A percentile compares a stretch with the other conserved stretches of the same genome.
Conservation (phyloP, 2,329 filamentous ascomycete genomes). For the Microdochium trichocladiopsis region DNA sequence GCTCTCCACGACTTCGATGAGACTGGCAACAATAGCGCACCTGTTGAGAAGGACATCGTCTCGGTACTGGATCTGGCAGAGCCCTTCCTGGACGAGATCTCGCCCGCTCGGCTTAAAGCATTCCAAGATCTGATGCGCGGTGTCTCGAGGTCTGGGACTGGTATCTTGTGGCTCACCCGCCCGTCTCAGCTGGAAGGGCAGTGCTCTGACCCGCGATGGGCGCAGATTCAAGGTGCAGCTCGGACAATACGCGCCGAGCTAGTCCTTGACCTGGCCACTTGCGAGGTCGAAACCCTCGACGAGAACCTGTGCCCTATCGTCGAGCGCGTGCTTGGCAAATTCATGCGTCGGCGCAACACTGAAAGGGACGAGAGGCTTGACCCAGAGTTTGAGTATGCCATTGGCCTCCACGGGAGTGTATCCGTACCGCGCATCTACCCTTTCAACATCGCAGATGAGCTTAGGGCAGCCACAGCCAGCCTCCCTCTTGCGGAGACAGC, state of each 20-base stretch:
- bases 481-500: not conserved
- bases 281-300: conserved; percentile 5
- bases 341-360: conserved; percentile 1
- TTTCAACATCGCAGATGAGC: conserved; percentile 1
- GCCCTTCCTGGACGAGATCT: conserved; percentile 5
- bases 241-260: conserved; percentile 6
- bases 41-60: conserved; percentile 1
- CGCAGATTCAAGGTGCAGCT: conserved; percentile 5
- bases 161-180: conserved; percentile 6
- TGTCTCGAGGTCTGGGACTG: not conserved
- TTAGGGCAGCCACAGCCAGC: not conserved
- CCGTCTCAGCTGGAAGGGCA: conserved; percentile 5
- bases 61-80: conserved; percentile 6
- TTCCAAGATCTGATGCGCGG: conserved; percentile 3
- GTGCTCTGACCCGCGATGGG: conserved; percentile 5
- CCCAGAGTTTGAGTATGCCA: conserved; percentile 6
- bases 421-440: conserved; percentile 6
- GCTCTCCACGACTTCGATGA: not conserved
- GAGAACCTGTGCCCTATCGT: conserved; percentile 1
- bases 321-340: conserved; percentile 3
- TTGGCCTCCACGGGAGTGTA: not conserved
- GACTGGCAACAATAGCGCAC: not conserved
- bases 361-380: conserved; percentile 3
- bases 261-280: conserved; percentile 1
- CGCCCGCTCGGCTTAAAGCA: conserved; percentile 1